Evolutionary conservation across 257 asterid genomes (phyloP), one percentile per base, ranked within the genome.

Genomic region (Gynochthodes officinalis): DNA sequence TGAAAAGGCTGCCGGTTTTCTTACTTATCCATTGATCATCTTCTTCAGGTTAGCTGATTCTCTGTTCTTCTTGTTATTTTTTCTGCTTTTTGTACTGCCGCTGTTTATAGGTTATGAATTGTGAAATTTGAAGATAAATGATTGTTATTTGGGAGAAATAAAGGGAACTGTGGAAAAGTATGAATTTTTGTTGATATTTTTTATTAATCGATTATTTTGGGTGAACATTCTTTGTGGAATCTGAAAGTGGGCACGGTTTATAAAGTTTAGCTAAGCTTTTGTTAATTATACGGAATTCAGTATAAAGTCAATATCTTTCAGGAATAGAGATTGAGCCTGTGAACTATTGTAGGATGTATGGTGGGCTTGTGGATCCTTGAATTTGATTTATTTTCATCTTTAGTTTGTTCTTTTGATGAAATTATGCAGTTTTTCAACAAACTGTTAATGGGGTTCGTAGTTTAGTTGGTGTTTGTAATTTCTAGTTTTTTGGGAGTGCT

Each of bases 21-120:
- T 27, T 2, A 28, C 44, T 61, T 61, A 42, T 35, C 49, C 32
- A 12, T 43, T 21, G 68, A 63, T 63, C 68, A 37, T 35, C 49
- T 63, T 63, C 50, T 63, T 63, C 50, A 63, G 68, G 68, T 63
- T 63, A 37, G 68, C 30, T 39, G 68, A 23, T 39, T 42, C 4
- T 21, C 10, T 18, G 25, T 50, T 21, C 27, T 50, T 50, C 27
- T 18, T n/a, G n/a, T n/a, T 50, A 50, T 21, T 2, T 10, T 21
- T 50, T 46, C 57, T 16, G 6, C 57, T 50, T 25, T 18, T 50
- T 50, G n/a, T 50, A 50, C 27, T 50, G 23, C 21, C 27, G 3
- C 25, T 50, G 27, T 50, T 50, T 21, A 5, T 21, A 27, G 21
- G 21, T 50, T 50, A 9, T 8, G 0, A 50, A 6, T 46, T 46